phyloP scores from a whole-genome alignment of 768 basidiomycete species.

The Postia placenta region DNA sequence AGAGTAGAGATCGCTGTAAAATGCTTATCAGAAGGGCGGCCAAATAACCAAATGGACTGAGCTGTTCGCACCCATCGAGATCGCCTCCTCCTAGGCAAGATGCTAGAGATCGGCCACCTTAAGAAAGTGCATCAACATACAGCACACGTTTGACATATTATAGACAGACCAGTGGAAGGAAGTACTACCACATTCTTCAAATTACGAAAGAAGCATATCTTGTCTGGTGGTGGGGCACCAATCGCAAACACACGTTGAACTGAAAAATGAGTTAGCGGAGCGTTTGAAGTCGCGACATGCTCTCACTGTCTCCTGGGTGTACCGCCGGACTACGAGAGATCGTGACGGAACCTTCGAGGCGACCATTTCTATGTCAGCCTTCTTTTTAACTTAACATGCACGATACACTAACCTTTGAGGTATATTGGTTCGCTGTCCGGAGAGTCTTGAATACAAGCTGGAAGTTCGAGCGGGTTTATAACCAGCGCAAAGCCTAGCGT shows the following conservation, averaged over 20 bases:
- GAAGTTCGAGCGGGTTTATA: background rate
- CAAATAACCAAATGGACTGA: background rate
- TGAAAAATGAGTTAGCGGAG: slow-evolving; percentile 19
- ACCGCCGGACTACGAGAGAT: slow-evolving; percentile 71
- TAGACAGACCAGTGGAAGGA: slow-evolving; percentile 46
- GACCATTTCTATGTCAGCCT: background rate
- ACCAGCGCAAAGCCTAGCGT: background rate
- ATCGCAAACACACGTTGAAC: slow-evolving; percentile 70
- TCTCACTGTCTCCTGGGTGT: slow-evolving; percentile 71
- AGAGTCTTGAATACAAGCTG: slow-evolving; percentile 57
- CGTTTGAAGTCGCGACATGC: background rate
- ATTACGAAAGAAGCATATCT: slow-evolving; percentile 51
- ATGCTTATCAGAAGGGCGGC: slow-evolving; percentile 6
- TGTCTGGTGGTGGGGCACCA: slow-evolving; percentile 56
- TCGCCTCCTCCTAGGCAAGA: slow-evolving; percentile 76
- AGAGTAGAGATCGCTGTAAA: slow-evolving; percentile 54
- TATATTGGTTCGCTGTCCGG: slow-evolving; percentile 44
- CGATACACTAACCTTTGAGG: slow-evolving; percentile 41
- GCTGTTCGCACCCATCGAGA: slow-evolving; percentile 56
- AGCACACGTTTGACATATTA: background rate
- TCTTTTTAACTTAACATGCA: background rate
- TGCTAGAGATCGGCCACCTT: slow-evolving; percentile 59
- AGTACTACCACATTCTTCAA: slow-evolving; percentile 72
- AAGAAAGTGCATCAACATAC: background rate
- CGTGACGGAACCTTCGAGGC: slow-evolving; percentile 15